These are phyloP conservation scores for Populus hybrid DNA, from an alignment of 441 rosid species.

Conservation along the genomic window DNA sequence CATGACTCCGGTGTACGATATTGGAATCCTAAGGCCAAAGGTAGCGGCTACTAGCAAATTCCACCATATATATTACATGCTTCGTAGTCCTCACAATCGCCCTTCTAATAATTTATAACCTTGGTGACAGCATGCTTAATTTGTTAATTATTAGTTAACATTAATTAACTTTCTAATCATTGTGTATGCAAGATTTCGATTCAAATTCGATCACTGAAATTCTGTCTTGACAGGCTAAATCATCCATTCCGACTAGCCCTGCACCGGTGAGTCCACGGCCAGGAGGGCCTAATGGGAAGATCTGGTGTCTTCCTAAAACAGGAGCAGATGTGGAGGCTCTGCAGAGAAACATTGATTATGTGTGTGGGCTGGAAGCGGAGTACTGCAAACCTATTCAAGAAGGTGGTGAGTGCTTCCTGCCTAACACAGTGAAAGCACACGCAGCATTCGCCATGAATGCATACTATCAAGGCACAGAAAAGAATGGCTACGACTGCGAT, in stretches of 20 bases:
- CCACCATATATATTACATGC: slow-evolving; percentile 23
- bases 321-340: slow-evolving; percentile 47
- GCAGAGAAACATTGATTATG: slow-evolving; percentile 69
- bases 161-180: not conserved
- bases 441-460: slow-evolving; percentile 69
- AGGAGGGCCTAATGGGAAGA: slow-evolving; percentile 20
- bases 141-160: not conserved
- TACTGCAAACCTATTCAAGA: slow-evolving; percentile 47
- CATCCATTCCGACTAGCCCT: slow-evolving; percentile 37
- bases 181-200: not conserved
- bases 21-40: slow-evolving; percentile 62
- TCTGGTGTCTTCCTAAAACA: slow-evolving; percentile 50
- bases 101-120: slow-evolving; percentile 27
- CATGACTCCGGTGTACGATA: slow-evolving; percentile 61
- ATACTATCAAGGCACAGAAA: slow-evolving; percentile 53
- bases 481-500: slow-evolving; percentile 46
- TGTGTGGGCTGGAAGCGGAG: slow-evolving; percentile 50
- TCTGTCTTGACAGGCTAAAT: slow-evolving; percentile 44
- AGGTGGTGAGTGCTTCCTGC: slow-evolving; percentile 50
- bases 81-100: slow-evolving; percentile 29
- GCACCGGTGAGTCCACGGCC: slow-evolving; percentile 16
- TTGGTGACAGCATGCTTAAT: slow-evolving; percentile 24
- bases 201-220: not conserved
- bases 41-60: slow-evolving; percentile 39
- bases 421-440: slow-evolving; percentile 63